A percentile compares a stretch with the other conserved stretches of the same genome.
Evolutionary conservation across 768 basidiomycete species (phyloP).

Genomic region (Leccinum subtestaceum): DNA sequence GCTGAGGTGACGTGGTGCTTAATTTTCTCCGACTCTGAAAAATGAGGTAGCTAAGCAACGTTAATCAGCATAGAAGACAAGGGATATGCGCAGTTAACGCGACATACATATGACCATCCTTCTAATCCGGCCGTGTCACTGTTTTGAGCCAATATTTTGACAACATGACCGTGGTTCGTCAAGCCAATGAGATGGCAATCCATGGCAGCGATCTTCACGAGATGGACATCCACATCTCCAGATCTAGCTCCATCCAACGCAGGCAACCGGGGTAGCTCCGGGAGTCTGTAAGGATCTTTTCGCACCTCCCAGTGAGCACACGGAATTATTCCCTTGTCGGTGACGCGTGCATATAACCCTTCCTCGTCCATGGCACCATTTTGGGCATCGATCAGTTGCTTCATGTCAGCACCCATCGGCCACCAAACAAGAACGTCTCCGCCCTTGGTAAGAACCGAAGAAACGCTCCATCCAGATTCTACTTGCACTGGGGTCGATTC

Average conservation of each 20-base stretch:
- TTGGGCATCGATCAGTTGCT: constrained; percentile 34
- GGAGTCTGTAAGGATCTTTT: constrained; percentile 55
- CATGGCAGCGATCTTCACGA: constrained; percentile 81
- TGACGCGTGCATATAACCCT: constrained; percentile 30
- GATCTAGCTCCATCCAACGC: constrained; percentile 33
- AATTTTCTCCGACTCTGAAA: constrained; percentile 61
- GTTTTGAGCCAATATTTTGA: constrained; percentile 52
- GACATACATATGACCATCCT: constrained; percentile 76
- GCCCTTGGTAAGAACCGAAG: constrained; percentile 66
- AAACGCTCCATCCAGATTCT: constrained; percentile 80
- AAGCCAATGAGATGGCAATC: constrained; percentile 73
- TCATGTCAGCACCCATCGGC: constrained; percentile 52
- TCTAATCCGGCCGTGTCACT: constrained; percentile 36
- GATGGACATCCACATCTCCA: constrained; percentile 36
- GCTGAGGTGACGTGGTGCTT: constrained; percentile 44
- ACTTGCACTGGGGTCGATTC: constrained; percentile 56
- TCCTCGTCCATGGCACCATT: constrained; percentile 46
- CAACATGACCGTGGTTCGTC: constrained; percentile 76
- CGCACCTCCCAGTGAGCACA: constrained; percentile 61
- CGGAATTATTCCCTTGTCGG: constrained; percentile 45
- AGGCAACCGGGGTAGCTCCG: constrained; percentile 60
- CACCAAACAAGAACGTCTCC: constrained; percentile 78
- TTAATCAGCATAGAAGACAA: background rate
- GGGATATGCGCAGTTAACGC: background rate
- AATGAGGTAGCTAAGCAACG: constrained; percentile 61